Evolutionary conservation across 2,329 filamentous ascomycete genomes (phyloP), one percentile per base, ranked within the genome.

Genomic region (Fusarium foetens): DNA sequence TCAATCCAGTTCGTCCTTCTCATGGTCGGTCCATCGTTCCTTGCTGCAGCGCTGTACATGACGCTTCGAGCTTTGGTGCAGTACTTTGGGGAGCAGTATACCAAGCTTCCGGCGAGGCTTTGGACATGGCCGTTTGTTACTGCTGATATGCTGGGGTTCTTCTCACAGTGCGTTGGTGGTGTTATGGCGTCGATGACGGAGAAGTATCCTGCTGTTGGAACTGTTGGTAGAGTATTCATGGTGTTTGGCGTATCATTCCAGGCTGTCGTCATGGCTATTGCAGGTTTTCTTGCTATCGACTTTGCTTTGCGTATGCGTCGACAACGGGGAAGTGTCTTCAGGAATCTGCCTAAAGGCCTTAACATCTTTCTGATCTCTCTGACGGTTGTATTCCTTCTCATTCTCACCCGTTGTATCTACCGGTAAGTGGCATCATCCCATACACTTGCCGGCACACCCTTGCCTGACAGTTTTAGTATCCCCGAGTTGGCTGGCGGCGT

Each of bases 361-460:
- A 58, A 25, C 8, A 52, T 36, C 12, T 58, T 58, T 25, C 27
- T 58, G 2, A 17, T 58, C 12, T 52, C 55, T 25, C 29, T 58
- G 5, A 39, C 43, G 8, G 19, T 14, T 12, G 43, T 38, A 3
- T 58, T 58, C 8, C 13, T 58, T 5, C 21, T 58, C 7, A 21
- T 58, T 8, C 25, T 58, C 9, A 58, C 55, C 4, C 55, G 55
- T 3, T 58, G 55, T 11, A 16, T 58, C 35, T 58, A 58, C 7
- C 55, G 55, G 55, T 58, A 39, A 25, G 55, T 17, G 1, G 2
- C 6, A 12, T 29, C 12, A 19, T 29, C 11, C 8, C 3, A 14
- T 35, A 4, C 19, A 0, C 3, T 3, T 27, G 2, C 17, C 4
- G 10, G 1, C 0, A 11, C 4, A 4, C 3, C 10, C 9, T 27